Evolutionary conservation across 1,284 basidiomycete genomes (phyloP).

Genomic region (Austropuccinia psidii): DNA sequence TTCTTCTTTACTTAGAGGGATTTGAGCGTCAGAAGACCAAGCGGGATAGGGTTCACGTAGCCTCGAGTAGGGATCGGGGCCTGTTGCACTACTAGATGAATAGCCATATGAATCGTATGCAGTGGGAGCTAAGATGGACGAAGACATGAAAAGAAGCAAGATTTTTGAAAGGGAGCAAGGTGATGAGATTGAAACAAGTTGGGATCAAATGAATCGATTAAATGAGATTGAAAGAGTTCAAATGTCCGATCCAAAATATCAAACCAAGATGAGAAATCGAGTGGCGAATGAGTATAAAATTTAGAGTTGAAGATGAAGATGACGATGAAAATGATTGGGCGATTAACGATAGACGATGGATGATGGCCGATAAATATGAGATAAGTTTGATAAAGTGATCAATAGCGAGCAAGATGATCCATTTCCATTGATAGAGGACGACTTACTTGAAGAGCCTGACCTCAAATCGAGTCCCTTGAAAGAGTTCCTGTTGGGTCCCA

Average conservation of each 20-base stretch:
- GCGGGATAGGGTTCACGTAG: conserved; percentile 75
- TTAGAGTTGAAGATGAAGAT: background rate
- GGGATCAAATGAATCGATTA: background rate
- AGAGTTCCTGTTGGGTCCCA: conserved; percentile 9
- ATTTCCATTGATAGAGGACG: background rate
- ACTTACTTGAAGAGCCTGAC: conserved; percentile 33
- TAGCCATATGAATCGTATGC: conserved; percentile 28
- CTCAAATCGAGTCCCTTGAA: conserved; percentile 26
- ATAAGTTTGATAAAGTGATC: background rate
- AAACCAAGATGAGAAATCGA: background rate
- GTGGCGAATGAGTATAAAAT: background rate
- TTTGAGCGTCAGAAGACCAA: conserved; percentile 83
- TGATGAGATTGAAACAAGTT: background rate
- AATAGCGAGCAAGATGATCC: background rate
- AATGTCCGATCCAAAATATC: background rate
- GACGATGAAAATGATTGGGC: conserved; percentile 7
- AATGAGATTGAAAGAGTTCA: background rate
- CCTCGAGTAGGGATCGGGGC: conserved; percentile 31
- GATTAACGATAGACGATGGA: background rate
- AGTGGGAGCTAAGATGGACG: conserved; percentile 20
- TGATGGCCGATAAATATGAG: background rate
- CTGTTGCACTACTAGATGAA: conserved; percentile 8
- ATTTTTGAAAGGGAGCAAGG: background rate
- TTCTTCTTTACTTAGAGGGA: conserved; percentile 95
- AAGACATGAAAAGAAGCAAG: conserved; percentile 2